Evolutionary conservation across 2,329 filamentous ascomycete species (phyloP).

Genomic region (Fusarium sp.): DNA sequence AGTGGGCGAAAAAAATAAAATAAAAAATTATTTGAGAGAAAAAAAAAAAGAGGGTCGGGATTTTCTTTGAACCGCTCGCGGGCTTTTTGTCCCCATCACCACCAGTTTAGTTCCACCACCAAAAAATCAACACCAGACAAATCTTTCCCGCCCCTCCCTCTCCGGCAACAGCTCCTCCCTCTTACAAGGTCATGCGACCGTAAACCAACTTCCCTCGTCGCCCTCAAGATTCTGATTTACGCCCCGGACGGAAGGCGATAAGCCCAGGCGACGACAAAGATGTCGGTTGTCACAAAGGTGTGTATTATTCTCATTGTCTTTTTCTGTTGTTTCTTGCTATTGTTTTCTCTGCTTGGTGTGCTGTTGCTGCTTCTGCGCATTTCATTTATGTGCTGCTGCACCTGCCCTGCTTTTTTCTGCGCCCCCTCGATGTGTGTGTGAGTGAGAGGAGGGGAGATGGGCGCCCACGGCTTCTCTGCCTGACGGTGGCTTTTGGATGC

Average conservation of each 20-base stretch:
- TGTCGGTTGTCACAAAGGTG: conserved; percentile 70
- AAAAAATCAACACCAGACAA: conserved; percentile 39
- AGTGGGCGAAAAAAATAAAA: neutral
- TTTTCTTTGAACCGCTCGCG: conserved; percentile 34
- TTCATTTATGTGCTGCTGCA: neutral
- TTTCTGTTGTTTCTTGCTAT: neutral
- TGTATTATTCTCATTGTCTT: conserved; percentile 40
- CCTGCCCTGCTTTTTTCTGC: conserved; percentile 8
- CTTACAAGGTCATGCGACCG: conserved; percentile 52
- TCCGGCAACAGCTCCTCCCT: conserved; percentile 34
- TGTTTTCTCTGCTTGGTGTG: neutral
- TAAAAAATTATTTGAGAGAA: neutral
- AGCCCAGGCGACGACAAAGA: conserved; percentile 59
- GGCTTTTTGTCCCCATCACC: conserved; percentile 14
- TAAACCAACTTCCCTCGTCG: conserved; percentile 47
- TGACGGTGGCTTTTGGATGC: conserved; percentile 13
- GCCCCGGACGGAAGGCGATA: conserved; percentile 57
- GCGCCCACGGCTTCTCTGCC: conserved; percentile 10
- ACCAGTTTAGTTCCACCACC: conserved; percentile 30
- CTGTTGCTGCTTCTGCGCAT: neutral
- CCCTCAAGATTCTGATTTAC: conserved; percentile 46
- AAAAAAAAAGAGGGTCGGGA: conserved; percentile 14
- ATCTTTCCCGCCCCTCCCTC: conserved; percentile 24
- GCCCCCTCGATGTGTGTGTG: conserved; percentile 3
- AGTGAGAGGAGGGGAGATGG: conserved; percentile 3